Conservation (phyloP, 2,329 filamentous ascomycete genomes). For the Claviceps quebecensis region DNA sequence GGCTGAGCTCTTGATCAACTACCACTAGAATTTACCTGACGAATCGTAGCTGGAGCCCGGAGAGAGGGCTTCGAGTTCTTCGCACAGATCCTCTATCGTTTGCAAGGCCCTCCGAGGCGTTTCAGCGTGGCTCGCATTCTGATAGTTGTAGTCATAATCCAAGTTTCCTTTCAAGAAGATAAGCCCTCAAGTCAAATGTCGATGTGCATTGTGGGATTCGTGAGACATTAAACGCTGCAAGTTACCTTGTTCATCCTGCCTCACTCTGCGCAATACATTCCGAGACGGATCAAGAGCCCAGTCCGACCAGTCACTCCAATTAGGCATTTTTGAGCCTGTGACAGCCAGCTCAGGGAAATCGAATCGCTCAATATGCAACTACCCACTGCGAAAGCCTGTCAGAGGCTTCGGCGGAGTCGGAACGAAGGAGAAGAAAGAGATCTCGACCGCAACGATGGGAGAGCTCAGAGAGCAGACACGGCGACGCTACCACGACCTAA, state of each 20-base stretch:
- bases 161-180: slow-evolving; percentile 1
- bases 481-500: neutral
- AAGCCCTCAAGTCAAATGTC: neutral
- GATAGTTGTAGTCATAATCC: slow-evolving; percentile 2
- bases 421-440: neutral
- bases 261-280: slow-evolving; percentile 12
- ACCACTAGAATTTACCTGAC: neutral
- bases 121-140: neutral
- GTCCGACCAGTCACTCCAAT: slow-evolving; percentile 15
- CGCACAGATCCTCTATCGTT: neutral
- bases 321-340: slow-evolving; percentile 1
- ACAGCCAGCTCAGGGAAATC: neutral
- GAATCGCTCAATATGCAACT: slow-evolving; percentile 3
- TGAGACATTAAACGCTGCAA: neutral
- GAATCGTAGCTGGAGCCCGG: slow-evolving; percentile 1
- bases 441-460: neutral
- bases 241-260: slow-evolving; percentile 8
- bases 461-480: neutral
- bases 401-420: neutral
- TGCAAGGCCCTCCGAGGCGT: slow-evolving; percentile 2
- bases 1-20: neutral
- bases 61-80: neutral
- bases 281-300: slow-evolving; percentile 12
- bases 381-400: neutral
- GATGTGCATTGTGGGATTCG: too few species aligned